Percentiles rank a stretch among this genome's conserved stretches.
Evolutionary conservation across 164 flowering plant species (phyloP).

Genomic region (Annona squamosa): DNA sequence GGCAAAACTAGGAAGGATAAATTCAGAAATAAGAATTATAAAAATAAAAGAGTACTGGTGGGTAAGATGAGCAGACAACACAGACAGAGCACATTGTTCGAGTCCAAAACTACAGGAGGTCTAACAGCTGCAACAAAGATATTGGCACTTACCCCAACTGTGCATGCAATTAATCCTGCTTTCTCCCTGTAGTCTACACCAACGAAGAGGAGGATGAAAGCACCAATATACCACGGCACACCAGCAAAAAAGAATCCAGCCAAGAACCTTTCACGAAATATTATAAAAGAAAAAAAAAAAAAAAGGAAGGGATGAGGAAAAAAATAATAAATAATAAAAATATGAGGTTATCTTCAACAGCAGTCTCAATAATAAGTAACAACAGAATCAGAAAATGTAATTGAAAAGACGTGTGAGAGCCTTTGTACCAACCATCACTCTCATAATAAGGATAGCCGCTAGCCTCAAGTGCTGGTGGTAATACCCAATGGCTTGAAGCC

Average conservation of each 20-base stretch:
- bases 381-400: neutral
- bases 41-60: no score
- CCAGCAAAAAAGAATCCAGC: constrained; percentile 69
- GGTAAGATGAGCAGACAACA: no score
- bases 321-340: neutral
- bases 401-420: neutral
- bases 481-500: no score
- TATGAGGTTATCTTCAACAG: neutral
- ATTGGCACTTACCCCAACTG: constrained; percentile 11
- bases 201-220: constrained; percentile 48
- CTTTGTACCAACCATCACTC: neutral
- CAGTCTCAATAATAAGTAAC: neutral
- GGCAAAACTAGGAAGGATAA: no score
- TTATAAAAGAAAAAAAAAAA: neutral
- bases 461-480: no score
- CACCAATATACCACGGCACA: constrained; percentile 82
- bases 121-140: neutral
- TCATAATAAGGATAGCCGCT: neutral
- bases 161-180: constrained; percentile 73
- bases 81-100: no score
- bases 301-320: no score
- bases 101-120: neutral
- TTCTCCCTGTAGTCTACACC: constrained; percentile 74
- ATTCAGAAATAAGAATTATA: no score
- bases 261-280: constrained; percentile 45